Conservation (phyloP, 257 asterid species). For the Fraxinus americana region DNA sequence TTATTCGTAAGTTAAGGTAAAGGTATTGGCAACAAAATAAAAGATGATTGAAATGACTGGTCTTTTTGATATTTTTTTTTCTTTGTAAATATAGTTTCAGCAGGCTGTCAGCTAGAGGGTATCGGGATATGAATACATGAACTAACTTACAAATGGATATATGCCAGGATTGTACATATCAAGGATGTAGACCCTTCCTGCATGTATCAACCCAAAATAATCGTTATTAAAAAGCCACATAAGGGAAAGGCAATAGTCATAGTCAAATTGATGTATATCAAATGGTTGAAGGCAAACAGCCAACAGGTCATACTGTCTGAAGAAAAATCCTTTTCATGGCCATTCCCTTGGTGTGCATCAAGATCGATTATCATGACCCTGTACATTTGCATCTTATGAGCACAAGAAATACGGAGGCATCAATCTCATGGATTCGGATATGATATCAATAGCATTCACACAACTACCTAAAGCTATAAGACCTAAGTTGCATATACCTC, state of each 20-base stretch:
- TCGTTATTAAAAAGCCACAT: constrained; percentile 20
- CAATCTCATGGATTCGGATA: constrained; percentile 14
- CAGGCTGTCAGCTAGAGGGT: not conserved
- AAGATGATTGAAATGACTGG: not conserved
- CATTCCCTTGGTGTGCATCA: constrained; percentile 99
- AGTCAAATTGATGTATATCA: constrained; percentile 15
- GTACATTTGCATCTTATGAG: constrained; percentile 35
- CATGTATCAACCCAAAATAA: constrained; percentile 28
- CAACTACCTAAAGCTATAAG: constrained; percentile 6
- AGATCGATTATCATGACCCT: constrained; percentile 98
- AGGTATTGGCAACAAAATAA: not conserved
- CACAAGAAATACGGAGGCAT: constrained; percentile 16
- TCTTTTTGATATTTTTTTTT: constrained; percentile 10
- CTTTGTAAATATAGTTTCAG: constrained; percentile 7
- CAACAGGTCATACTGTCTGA: constrained; percentile 58
- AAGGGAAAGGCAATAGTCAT: constrained; percentile 2
- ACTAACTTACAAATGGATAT: constrained; percentile 81
- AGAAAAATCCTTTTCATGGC: constrained; percentile 86
- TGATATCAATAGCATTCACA: not conserved
- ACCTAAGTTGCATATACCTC: constrained; percentile 49
- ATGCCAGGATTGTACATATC: constrained; percentile 93
- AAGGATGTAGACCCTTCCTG: constrained; percentile 93
- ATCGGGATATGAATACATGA: not conserved
- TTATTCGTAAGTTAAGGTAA: not conserved
- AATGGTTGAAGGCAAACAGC: constrained; percentile 27